phyloP scores from a whole-genome alignment of 2,329 filamentous ascomycete species.

The Colletotrichum caudatum region DNA sequence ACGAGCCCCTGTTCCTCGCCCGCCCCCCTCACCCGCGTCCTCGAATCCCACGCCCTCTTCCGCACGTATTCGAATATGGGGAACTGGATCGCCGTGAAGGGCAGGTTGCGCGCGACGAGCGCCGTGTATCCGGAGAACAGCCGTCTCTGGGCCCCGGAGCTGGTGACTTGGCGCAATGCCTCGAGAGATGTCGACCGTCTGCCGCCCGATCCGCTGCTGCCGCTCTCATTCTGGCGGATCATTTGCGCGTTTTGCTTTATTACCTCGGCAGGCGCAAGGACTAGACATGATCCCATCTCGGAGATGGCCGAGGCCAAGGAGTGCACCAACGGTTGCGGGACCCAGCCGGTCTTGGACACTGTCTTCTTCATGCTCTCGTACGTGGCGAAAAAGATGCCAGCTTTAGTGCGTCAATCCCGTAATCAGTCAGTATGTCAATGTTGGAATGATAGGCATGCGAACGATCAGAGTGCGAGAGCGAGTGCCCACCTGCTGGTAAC shows the following conservation, averaged over 20 bases:
- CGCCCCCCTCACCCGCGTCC: constrained; percentile 46
- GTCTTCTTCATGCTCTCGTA: constrained; percentile 82
- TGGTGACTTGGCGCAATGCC: constrained; percentile 62
- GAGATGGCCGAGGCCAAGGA: constrained; percentile 79
- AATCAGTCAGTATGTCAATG: constrained; percentile 44
- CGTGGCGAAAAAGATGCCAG: constrained; percentile 89
- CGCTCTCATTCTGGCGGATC: constrained; percentile 57
- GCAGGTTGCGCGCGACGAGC: constrained; percentile 83
- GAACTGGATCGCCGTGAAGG: constrained; percentile 90
- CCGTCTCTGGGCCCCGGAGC: constrained; percentile 68
- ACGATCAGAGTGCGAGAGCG: neutral
- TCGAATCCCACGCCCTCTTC: constrained; percentile 59
- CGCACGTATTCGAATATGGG: constrained; percentile 84
- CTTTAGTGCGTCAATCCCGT: constrained; percentile 52
- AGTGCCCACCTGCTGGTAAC: constrained; percentile 78
- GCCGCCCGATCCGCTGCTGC: constrained; percentile 11
- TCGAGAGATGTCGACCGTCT: constrained; percentile 58
- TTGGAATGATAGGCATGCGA: neutral
- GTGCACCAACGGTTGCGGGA: constrained; percentile 79
- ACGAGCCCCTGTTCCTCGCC: constrained; percentile 56
- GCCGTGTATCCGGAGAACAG: constrained; percentile 81
- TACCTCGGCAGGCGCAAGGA: constrained; percentile 89
- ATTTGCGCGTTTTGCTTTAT: constrained; percentile 96
- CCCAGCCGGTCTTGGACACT: constrained; percentile 63
- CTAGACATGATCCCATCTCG: constrained; percentile 86